Percentiles rank a stretch among this genome's conserved stretches.
phyloP scores from a whole-genome alignment of 352 stramenopile species.

The Globisporangium acanthophoron region DNA sequence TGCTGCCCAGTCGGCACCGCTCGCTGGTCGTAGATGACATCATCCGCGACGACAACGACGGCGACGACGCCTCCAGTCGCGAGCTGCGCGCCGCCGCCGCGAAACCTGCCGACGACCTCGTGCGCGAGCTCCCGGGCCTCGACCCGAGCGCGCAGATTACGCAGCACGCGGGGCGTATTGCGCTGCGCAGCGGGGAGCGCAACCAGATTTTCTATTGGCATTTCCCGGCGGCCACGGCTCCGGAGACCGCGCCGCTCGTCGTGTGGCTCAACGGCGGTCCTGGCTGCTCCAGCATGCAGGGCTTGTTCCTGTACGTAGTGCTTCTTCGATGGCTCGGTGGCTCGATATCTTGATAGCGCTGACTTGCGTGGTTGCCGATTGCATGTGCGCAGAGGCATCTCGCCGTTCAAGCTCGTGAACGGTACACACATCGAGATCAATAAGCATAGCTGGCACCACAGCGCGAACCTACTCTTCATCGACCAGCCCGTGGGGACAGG shows the following conservation, averaged over 20 bases:
- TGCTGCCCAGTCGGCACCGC: background rate
- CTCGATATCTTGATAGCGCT: background rate
- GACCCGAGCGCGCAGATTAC: constrained; percentile 40
- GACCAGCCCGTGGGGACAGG: constrained; percentile 79
- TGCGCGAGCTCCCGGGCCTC: constrained; percentile 48
- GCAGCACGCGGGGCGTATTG: constrained; percentile 63
- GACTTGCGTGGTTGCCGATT: background rate
- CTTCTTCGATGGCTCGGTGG: background rate
- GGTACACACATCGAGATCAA: constrained; percentile 53
- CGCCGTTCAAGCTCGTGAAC: constrained; percentile 57
- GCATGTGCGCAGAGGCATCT: constrained; percentile 36
- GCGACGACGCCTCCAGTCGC: background rate
- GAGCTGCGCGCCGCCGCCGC: background rate
- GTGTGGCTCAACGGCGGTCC: constrained; percentile 81
- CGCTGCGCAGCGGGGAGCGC: constrained; percentile 34
- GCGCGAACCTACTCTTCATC: constrained; percentile 79
- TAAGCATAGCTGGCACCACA: constrained; percentile 67
- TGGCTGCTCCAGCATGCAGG: constrained; percentile 79
- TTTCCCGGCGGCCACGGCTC: constrained; percentile 39
- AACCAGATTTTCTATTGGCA: constrained; percentile 84
- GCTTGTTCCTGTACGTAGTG: constrained; percentile 53
- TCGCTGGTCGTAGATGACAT: background rate
- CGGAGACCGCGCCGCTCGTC: constrained; percentile 51
- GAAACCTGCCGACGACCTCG: constrained; percentile 23
- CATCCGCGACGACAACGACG: constrained; percentile 2